These are phyloP conservation scores for Brachypodium distachyon DNA, from an alignment of 202 grass and related monocot genomes.

Conservation along the genomic window DNA sequence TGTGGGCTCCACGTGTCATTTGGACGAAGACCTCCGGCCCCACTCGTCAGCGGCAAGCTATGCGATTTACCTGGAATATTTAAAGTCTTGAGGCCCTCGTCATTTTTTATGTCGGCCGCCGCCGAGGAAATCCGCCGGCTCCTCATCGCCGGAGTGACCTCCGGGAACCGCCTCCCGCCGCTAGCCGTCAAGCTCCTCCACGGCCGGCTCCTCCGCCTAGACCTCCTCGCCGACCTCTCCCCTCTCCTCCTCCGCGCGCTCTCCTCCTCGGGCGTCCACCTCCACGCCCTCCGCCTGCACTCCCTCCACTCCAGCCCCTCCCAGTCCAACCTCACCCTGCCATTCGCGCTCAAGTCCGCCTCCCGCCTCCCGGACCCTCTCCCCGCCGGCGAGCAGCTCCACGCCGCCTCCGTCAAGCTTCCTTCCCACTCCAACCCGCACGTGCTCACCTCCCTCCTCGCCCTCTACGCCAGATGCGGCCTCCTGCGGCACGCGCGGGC, in stretches of 20 bases:
- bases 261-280: background rate
- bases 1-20: too few species aligned
- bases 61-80: too few species aligned
- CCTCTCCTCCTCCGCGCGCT: background rate
- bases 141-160: background rate
- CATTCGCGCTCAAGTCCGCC: conserved; percentile 41
- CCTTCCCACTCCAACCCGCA: conserved; percentile 16
- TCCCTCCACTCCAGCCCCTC: background rate
- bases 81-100: too few species aligned
- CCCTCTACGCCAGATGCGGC: conserved; percentile 12
- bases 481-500: background rate
- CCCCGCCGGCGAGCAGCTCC: conserved; percentile 9
- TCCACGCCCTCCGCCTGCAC: conserved; percentile 13
- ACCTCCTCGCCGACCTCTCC: background rate
- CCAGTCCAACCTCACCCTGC: conserved; percentile 36
- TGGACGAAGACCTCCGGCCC: too few species aligned
- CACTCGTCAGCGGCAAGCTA: too few species aligned
- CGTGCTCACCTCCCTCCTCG: background rate
- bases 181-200: conserved; percentile 26
- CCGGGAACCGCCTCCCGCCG: background rate
- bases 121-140: background rate
- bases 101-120: background rate
- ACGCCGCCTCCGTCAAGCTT: conserved; percentile 25
- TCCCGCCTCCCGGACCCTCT: conserved; percentile 22
- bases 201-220: conserved; percentile 17